These are phyloP conservation scores for Lyophyllum semitale DNA, from an alignment of 768 basidiomycete species.

Conservation along the genomic window DNA sequence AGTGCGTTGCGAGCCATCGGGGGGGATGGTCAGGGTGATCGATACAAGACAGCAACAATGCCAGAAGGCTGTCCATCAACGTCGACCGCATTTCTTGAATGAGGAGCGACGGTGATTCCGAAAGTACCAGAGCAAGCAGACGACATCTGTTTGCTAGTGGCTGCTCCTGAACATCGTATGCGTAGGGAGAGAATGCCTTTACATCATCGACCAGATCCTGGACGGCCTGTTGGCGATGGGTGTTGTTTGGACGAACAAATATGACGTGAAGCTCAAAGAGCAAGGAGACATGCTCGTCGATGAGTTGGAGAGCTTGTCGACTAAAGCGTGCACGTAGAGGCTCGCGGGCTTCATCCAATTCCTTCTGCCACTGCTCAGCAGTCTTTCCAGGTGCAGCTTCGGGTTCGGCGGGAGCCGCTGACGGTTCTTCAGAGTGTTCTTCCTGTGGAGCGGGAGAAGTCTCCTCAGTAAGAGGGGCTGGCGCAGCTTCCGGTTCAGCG, in stretches of 20 bases:
- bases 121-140: conserved; percentile 80
- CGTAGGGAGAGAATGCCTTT: conserved; percentile 61
- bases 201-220: conserved; percentile 78
- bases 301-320: conserved; percentile 69
- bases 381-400: conserved; percentile 39
- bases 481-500: conserved; percentile 10
- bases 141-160: conserved; percentile 82
- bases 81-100: conserved; percentile 51
- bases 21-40: conserved; percentile 62
- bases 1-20: conserved; percentile 84
- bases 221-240: conserved; percentile 66
- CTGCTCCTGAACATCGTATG: conserved; percentile 73
- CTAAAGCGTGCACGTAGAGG: conserved; percentile 66
- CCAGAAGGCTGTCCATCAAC: conserved; percentile 70
- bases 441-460: conserved; percentile 25
- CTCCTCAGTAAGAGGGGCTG: conserved; percentile 24
- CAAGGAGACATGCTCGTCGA: conserved; percentile 85
- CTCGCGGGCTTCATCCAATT: conserved; percentile 67
- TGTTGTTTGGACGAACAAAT: conserved; percentile 66
- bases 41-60: conserved; percentile 60
- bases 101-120: conserved; percentile 68
- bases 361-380: conserved; percentile 63
- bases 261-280: conserved; percentile 87
- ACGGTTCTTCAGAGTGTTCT: conserved; percentile 28
- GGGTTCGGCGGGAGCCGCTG: conserved; percentile 13